These are phyloP conservation scores for Rubus idaeus DNA, from an alignment of 306 rosid genomes.

Conservation along the genomic window DNA sequence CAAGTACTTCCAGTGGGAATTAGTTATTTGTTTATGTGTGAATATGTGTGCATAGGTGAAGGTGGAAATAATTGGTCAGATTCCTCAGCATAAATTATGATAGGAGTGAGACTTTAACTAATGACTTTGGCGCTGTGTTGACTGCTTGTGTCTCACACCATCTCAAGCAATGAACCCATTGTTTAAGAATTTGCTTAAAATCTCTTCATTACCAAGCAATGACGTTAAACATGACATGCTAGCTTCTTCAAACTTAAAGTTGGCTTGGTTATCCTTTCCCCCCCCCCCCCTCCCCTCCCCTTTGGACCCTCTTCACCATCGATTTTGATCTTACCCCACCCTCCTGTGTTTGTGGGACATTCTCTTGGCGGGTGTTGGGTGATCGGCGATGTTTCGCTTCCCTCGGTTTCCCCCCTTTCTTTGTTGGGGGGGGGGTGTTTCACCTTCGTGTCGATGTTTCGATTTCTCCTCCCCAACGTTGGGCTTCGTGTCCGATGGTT, in stretches of 20 bases:
- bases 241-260: neutral
- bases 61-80: constrained; percentile 31
- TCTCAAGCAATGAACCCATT: neutral
- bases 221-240: neutral
- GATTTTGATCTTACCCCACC: too few relatives aligned
- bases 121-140: constrained; percentile 25
- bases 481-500: too few relatives aligned
- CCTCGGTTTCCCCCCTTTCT: too few relatives aligned
- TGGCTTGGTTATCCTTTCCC: neutral
- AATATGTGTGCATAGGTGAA: constrained; percentile 15
- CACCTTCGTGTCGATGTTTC: too few relatives aligned
- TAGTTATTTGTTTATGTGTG: constrained; percentile 15
- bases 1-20: constrained; percentile 2
- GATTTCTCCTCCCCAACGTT: too few relatives aligned
- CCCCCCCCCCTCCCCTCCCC: too few relatives aligned
- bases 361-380: too few relatives aligned
- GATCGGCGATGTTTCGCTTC: too few relatives aligned
- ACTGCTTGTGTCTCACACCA: constrained; percentile 21
- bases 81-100: constrained; percentile 14
- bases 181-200: neutral
- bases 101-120: constrained; percentile 19
- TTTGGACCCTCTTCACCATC: too few relatives aligned
- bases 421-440: too few relatives aligned
- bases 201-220: neutral
- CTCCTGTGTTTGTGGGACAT: too few relatives aligned